phyloP scores from a whole-genome alignment of 257 asterid genomes.

The Linaria vulgaris region DNA sequence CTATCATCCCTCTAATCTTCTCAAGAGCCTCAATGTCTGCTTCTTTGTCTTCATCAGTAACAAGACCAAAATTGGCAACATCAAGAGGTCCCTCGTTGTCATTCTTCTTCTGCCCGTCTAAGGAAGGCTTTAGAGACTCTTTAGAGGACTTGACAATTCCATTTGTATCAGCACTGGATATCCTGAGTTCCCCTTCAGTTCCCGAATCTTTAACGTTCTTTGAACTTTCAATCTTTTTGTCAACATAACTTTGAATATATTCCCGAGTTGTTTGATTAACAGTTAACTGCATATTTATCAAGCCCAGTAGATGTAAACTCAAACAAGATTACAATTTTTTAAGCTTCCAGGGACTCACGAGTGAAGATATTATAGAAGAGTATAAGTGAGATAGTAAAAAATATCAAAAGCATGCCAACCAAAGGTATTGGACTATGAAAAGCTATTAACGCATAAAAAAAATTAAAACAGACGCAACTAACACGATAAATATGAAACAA shows the following conservation, averaged over 20 bases:
- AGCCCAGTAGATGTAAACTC: constrained; percentile 33
- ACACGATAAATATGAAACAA: too few relatives aligned
- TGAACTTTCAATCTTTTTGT: constrained; percentile 59
- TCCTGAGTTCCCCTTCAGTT: constrained; percentile 46
- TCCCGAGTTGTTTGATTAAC: constrained; percentile 71
- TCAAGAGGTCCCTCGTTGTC: constrained; percentile 53
- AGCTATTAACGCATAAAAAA: too few relatives aligned
- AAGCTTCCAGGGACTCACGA: too few relatives aligned
- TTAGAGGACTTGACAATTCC: constrained; percentile 43
- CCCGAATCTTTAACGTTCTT: constrained; percentile 47
- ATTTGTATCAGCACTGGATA: constrained; percentile 45
- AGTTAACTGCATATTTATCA: constrained; percentile 60
- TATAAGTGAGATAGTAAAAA: too few relatives aligned
- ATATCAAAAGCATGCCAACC: too few relatives aligned
- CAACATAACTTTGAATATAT: constrained; percentile 70
- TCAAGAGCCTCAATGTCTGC: constrained; percentile 70
- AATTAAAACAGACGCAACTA: too few relatives aligned
- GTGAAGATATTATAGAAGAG: too few relatives aligned
- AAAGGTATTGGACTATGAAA: too few relatives aligned
- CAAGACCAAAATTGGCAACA: constrained; percentile 67
- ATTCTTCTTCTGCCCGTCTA: constrained; percentile 52
- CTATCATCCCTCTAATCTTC: constrained; percentile 71
- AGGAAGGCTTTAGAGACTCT: constrained; percentile 45
- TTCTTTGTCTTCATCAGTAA: constrained; percentile 72
- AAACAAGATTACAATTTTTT: too few relatives aligned